A percentile compares a stretch with the other conserved stretches of the same genome.
These are phyloP conservation scores for Gossypium sturtianum DNA, from an alignment of 345 rosid genomes.

Conservation along the genomic window DNA sequence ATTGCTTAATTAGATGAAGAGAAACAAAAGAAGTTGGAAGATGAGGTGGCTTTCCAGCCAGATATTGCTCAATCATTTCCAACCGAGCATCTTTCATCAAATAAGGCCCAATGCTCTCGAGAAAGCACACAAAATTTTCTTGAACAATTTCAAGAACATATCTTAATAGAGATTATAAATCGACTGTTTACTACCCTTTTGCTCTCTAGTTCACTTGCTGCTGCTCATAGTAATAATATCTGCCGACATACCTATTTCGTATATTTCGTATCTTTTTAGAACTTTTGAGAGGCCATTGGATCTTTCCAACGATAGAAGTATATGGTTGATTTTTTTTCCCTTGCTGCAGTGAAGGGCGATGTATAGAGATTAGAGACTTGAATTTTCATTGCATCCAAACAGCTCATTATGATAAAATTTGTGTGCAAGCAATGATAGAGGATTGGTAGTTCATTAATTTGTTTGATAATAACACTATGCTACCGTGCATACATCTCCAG, in stretches of 20 bases:
- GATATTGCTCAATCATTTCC: not conserved
- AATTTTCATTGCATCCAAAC: not conserved
- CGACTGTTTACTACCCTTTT: no score
- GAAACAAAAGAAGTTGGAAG: constrained; percentile 5
- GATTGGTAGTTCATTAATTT: not conserved
- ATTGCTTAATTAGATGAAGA: not conserved
- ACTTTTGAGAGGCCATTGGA: no score
- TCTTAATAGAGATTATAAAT: no score
- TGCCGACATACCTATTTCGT: no score
- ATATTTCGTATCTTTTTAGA: no score
- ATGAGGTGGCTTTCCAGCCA: constrained; percentile 3
- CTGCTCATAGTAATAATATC: no score
- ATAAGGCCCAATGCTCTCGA: not conserved
- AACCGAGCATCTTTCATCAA: not conserved
- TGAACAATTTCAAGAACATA: not conserved
- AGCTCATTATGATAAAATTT: not conserved
- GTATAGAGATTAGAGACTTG: not conserved
- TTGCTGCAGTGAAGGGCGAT: not conserved
- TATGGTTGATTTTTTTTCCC: no score
- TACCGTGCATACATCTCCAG: not conserved
- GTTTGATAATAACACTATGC: not conserved
- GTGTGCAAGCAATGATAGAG: not conserved
- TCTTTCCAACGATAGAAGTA: no score
- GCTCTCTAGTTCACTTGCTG: no score
- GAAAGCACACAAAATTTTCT: not conserved